Evolutionary conservation across 495 filamentous ascomycete species (phyloP).

Genomic region (Thermothielavioides terrestris): DNA sequence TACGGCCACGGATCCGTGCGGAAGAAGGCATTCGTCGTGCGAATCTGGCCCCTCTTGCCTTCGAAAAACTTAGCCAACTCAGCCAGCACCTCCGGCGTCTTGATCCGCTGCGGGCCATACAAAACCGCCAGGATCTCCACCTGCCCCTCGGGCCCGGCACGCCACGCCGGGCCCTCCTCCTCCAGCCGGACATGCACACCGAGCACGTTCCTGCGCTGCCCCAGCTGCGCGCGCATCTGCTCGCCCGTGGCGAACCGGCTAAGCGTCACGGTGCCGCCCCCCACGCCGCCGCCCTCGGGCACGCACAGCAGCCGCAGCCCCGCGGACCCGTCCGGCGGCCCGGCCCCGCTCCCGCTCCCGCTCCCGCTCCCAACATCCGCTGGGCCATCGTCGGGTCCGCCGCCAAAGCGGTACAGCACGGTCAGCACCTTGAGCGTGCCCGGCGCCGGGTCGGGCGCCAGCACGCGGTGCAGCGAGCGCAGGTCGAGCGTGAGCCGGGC

Average conservation of each 20-base stretch:
- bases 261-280: no score
- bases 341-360: background rate
- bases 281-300: no score
- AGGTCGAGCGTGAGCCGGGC: constrained; percentile 16
- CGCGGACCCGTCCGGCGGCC: no score
- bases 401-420: constrained; percentile 19
- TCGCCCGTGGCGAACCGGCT: no score
- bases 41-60: constrained; percentile 17
- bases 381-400: background rate
- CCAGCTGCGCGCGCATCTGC: background rate
- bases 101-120: constrained; percentile 17
- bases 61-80: constrained; percentile 17
- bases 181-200: background rate
- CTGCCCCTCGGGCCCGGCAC: constrained; percentile 5
- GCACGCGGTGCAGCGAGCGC: constrained; percentile 8
- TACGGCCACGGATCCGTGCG: constrained; percentile 18
- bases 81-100: constrained; percentile 16
- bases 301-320: no score
- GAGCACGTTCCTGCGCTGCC: background rate
- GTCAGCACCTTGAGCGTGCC: constrained; percentile 14
- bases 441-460: constrained; percentile 17
- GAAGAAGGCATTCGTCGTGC: constrained; percentile 23
- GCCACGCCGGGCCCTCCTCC: constrained; percentile 8
- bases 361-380: background rate
- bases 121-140: constrained; percentile 21